Evolutionary conservation across 106 monocot species (phyloP).

Genomic region (Ottelia alismoides): DNA sequence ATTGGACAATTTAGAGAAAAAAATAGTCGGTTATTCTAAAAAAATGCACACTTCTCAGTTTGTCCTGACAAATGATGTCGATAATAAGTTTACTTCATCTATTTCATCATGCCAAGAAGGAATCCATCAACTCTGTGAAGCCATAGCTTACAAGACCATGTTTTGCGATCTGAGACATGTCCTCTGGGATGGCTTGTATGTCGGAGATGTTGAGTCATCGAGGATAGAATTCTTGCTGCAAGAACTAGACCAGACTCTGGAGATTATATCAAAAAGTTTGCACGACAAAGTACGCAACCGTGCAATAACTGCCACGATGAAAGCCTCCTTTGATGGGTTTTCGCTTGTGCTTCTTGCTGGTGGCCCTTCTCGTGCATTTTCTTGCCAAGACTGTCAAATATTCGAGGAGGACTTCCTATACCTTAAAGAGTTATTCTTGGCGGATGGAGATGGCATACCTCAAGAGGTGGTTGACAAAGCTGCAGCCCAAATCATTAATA

Average conservation of each 20-base stretch:
- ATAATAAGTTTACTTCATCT: conserved; percentile 50
- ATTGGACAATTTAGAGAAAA: conserved; percentile 64
- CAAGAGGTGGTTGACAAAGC: conserved; percentile 12
- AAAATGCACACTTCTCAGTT: conserved; percentile 70
- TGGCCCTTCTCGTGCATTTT: conserved; percentile 9
- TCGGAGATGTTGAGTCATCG: conserved; percentile 34
- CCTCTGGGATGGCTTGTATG: conserved; percentile 60
- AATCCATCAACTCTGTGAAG: conserved; percentile 62
- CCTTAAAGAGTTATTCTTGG: conserved; percentile 6
- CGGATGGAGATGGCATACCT: conserved; percentile 11
- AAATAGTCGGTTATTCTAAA: conserved; percentile 38
- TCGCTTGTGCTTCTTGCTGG: conserved; percentile 10
- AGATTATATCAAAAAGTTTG: conserved; percentile 48
- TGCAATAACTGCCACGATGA: conserved; percentile 6
- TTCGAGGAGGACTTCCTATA: conserved; percentile 5
- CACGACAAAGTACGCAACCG: conserved; percentile 17
- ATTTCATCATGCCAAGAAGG: conserved; percentile 54
- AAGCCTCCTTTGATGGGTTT: conserved; percentile 10
- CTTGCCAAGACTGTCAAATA: conserved; percentile 1
- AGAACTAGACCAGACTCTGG: conserved; percentile 61
- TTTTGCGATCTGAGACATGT: conserved; percentile 65
- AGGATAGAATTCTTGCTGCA: conserved; percentile 48
- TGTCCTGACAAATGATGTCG: conserved; percentile 40
- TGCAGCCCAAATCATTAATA: not conserved
- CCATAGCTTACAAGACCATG: conserved; percentile 55